Evolutionary conservation across 257 asterid species (phyloP).

Genomic region (Jacaranda mimosifolia): DNA sequence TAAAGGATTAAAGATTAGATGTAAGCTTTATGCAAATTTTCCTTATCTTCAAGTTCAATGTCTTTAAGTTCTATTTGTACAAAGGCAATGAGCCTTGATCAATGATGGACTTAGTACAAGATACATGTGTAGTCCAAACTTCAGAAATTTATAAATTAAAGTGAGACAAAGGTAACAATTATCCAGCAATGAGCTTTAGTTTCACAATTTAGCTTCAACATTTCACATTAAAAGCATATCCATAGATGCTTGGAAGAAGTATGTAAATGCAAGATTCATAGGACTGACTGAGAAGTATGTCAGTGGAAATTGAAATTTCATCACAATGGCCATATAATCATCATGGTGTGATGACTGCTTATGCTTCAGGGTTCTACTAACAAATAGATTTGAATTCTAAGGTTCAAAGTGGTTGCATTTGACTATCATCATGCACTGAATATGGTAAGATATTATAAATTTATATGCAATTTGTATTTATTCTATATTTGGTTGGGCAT

Average conservation of each 20-base stretch:
- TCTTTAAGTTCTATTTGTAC: not conserved
- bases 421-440: too few species aligned
- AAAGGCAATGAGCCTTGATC: slow-evolving; percentile 3
- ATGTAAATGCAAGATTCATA: slow-evolving; percentile 4
- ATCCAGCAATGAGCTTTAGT: slow-evolving; percentile 9
- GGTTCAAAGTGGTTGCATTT: too few species aligned
- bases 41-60: slow-evolving; percentile 26
- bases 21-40: slow-evolving; percentile 6
- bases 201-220: not conserved
- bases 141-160: not conserved
- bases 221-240: slow-evolving; percentile 17
- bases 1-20: slow-evolving; percentile 14
- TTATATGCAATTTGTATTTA: too few species aligned
- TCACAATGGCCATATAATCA: not conserved
- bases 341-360: not conserved
- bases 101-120: slow-evolving; percentile 9
- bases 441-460: too few species aligned
- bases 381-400: too few species aligned
- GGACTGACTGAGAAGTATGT: not conserved
- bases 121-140: not conserved
- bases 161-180: not conserved
- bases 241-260: not conserved
- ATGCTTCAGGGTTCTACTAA: not conserved
- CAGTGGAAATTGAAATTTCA: not conserved
- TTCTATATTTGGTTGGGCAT: too few species aligned